Evolutionary conservation across 2,329 filamentous ascomycete species (phyloP), one percentile per base, ranked within the genome.

Genomic region (Stemphylium beticola): DNA sequence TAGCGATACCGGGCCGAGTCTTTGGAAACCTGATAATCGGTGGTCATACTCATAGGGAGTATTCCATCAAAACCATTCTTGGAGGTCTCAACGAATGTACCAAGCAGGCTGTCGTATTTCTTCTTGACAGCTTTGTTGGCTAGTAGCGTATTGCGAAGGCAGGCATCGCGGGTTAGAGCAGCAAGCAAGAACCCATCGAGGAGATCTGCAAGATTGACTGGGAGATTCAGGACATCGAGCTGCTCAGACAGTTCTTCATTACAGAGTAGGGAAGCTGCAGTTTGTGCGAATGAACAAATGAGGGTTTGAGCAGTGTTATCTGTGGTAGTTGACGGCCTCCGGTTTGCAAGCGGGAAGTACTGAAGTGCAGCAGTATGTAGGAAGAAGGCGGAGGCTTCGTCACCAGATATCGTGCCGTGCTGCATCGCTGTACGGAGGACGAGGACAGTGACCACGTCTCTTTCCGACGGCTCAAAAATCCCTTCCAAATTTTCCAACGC

Each of bases 281-380:
- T 40, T 41, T 34, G 26, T 42, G 37, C 15, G 36, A 49, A 49
- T 24, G 26, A 40, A 32, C 40, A 43, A 32, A 43, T 18, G 12
- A 43, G 40, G 40, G n/a, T 43, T 15, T 32, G n/a, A 18, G 40
- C 40, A 32, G 26, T 43, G 26, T 43, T 43, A 2, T 31, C 24
- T 22, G 12, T 32, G 18, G 24, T 43, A 32, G 15, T 43, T 32
- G 26, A 43, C 40, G 40, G 40, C 40, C 40, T 43, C 40, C 40
- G 26, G 17, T 41, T 10, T 49, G 8, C 24, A 49, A 49, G 46
- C 29, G 46, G 36, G 37, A 42, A 20, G 31, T 49, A 49, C 37
- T 49, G 37, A 24, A 49, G 46, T 41, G 37, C 46, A 49, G 38
- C 26, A 49, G 46, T 49, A 41, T 49, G 37, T 17, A 49, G 46